Conservation (phyloP, 768 basidiomycete species). For the Lactarius trivialis region DNA sequence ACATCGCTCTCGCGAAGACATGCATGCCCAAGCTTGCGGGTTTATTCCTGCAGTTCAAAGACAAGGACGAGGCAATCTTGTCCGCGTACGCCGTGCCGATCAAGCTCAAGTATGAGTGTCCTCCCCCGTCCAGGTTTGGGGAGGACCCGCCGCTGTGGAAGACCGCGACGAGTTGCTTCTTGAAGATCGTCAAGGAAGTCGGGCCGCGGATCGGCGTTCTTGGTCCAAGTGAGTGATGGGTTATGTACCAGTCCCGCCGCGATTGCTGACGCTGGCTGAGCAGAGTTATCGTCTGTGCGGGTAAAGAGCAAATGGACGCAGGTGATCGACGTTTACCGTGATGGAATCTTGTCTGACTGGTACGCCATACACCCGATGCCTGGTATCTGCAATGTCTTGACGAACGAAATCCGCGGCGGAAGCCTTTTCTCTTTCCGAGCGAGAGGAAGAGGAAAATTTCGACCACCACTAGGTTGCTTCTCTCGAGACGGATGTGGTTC, state of each 20-base stretch:
- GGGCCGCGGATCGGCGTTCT: conserved; percentile 45
- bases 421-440: conserved; percentile 51
- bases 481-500: conserved; percentile 74
- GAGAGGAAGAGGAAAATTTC: conserved; percentile 78
- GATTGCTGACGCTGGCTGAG: neutral
- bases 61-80: conserved; percentile 78
- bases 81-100: conserved; percentile 85
- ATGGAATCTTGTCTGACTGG: conserved; percentile 83
- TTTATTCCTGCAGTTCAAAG: conserved; percentile 67
- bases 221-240: conserved; percentile 42
- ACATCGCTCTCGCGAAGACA: conserved; percentile 84
- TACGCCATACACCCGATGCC: conserved; percentile 27
- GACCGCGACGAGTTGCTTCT: conserved; percentile 78
- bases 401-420: conserved; percentile 40
- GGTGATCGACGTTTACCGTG: conserved; percentile 72
- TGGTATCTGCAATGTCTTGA: neutral
- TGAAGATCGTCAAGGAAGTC: conserved; percentile 67
- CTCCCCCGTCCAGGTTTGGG: conserved; percentile 79
- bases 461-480: conserved; percentile 74
- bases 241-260: neutral
- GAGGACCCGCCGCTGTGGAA: conserved; percentile 91
- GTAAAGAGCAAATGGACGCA: conserved; percentile 84
- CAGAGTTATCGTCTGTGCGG: conserved; percentile 55
- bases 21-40: conserved; percentile 79
- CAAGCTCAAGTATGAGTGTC: conserved; percentile 93